Base-by-base conservation (phyloP, 1,139 yeast genomes). In the Candida labiduridarum region DNA sequence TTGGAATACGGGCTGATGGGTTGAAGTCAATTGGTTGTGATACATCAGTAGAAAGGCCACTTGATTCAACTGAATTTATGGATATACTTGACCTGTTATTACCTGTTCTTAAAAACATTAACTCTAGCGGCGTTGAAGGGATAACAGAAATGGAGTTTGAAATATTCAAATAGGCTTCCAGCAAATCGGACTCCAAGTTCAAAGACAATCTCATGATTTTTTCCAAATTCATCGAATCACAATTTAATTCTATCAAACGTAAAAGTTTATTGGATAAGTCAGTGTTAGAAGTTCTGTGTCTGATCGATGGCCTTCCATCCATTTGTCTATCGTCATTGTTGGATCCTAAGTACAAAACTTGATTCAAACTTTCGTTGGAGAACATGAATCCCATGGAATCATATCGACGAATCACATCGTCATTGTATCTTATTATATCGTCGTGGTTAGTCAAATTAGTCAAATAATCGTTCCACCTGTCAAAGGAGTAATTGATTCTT, bases 391-490 rank as follows among this genome's bases (percentile, higher is more conserved):
- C 79, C 79, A 74, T 74, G 46, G 66, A 64, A 51, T 76, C 79
- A 52, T 76, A 76, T 40, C 78, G 60, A 50, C 72, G 64, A 52
- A 76, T 64, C 2, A 76, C 78, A 54, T 75, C 78, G 45, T 72
- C 76, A 57, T 76, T 76, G 52, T 74, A 76, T 41, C 67, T 64
- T 45, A 76, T 75, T 30, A 76, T 71, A 34, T 74, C 77, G 19
- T 63, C 60, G 47, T 69, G 66, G 51, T 76, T 71, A 30, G 61
- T 54, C 36, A 78, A 63, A 49, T 79, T 78, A 25, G 62, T 54
- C 57, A 84, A 67, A 62, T 85, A 89, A 39, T 80, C 86, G 56
- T 85, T 83, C 97, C 97, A 91, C 60, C 96, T 83, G 53, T 79
- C 82, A 62, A 90, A 86, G 0, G 95, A 88, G 52, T 86, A 84